A percentile compares a stretch with the other conserved stretches of the same genome.
These are phyloP conservation scores for Trametes cinnabarina DNA, from an alignment of 768 basidiomycete species.

Conservation along the genomic window DNA sequence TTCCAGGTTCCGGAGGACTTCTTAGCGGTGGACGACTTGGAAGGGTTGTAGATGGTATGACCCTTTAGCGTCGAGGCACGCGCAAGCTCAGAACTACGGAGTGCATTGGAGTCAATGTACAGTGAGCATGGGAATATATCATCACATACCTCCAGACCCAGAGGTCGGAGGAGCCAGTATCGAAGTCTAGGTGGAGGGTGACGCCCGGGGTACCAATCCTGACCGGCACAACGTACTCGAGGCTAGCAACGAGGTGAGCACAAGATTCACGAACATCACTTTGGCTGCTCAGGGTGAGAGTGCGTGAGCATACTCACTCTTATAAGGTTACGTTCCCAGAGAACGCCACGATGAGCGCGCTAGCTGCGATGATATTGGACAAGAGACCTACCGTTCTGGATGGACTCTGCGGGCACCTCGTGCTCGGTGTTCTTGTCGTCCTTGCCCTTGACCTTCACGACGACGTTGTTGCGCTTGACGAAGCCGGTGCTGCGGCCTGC, in stretches of 20 bases:
- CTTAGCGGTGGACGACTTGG: slow-evolving; percentile 31
- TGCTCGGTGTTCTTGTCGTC: slow-evolving; percentile 27
- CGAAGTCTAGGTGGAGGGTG: slow-evolving; percentile 35
- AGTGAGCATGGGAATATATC: background rate
- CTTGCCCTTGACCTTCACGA: slow-evolving; percentile 27
- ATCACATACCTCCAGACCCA: slow-evolving; percentile 29
- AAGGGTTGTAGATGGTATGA: slow-evolving; percentile 31
- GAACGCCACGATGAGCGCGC: background rate
- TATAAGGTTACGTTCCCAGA: background rate
- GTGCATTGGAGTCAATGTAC: background rate
- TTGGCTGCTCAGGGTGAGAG: background rate
- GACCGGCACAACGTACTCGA: slow-evolving; percentile 40
- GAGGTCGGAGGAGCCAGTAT: slow-evolving; percentile 36
- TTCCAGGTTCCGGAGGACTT: slow-evolving; percentile 31
- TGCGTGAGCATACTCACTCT: slow-evolving; percentile 17
- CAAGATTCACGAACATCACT: background rate
- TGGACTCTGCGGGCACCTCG: slow-evolving; percentile 30
- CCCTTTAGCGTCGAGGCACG: slow-evolving; percentile 24
- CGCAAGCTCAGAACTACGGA: slow-evolving; percentile 26
- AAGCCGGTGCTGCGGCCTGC: slow-evolving; percentile 27
- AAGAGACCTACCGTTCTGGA: slow-evolving; percentile 29
- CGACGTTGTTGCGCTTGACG: slow-evolving; percentile 29
- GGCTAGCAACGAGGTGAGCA: slow-evolving; percentile 21
- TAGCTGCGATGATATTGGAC: background rate
- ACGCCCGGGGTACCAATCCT: slow-evolving; percentile 40